These are phyloP conservation scores for Hypoxylon sp. DNA, from an alignment of 2,329 filamentous ascomycete genomes.

Conservation along the genomic window DNA sequence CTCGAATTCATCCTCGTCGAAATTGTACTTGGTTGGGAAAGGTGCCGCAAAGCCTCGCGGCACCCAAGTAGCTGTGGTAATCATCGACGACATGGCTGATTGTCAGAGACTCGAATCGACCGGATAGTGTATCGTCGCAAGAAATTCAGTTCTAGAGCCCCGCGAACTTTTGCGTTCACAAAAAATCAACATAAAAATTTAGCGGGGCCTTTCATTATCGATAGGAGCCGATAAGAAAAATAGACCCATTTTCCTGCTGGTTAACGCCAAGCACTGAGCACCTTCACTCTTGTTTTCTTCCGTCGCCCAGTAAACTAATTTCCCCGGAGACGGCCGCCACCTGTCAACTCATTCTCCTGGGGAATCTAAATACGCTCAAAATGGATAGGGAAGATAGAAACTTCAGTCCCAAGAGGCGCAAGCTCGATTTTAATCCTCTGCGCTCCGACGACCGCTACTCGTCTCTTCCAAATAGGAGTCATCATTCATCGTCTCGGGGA, in stretches of 20 bases:
- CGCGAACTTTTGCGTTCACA: conserved; percentile 49
- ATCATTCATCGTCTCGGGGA: conserved; percentile 57
- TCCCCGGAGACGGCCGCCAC: conserved; percentile 15
- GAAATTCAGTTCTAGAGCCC: conserved; percentile 37
- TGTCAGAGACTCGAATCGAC: conserved; percentile 8
- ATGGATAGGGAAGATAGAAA: conserved; percentile 54
- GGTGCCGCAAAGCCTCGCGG: conserved; percentile 82
- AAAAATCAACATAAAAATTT: conserved; percentile 45
- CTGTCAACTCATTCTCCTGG: not conserved
- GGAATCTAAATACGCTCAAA: conserved; percentile 7
- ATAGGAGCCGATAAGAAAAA: conserved; percentile 45
- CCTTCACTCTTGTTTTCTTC: conserved; percentile 31
- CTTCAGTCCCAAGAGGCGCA: conserved; percentile 74
- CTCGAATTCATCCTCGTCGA: conserved; percentile 82
- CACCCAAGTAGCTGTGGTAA: conserved; percentile 82
- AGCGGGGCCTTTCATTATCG: conserved; percentile 44
- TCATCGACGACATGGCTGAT: conserved; percentile 74
- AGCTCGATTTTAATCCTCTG: conserved; percentile 71
- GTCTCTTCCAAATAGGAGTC: conserved; percentile 64
- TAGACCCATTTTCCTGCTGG: conserved; percentile 9
- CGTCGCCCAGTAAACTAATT: conserved; percentile 2
- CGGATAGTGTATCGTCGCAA: conserved; percentile 15
- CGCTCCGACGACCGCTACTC: conserved; percentile 70
- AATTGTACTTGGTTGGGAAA: conserved; percentile 80
- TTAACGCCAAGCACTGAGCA: conserved; percentile 8